Evolutionary conservation across 768 basidiomycete species (phyloP), one percentile per base, ranked within the genome.

Genomic region (Suillus discolor): DNA sequence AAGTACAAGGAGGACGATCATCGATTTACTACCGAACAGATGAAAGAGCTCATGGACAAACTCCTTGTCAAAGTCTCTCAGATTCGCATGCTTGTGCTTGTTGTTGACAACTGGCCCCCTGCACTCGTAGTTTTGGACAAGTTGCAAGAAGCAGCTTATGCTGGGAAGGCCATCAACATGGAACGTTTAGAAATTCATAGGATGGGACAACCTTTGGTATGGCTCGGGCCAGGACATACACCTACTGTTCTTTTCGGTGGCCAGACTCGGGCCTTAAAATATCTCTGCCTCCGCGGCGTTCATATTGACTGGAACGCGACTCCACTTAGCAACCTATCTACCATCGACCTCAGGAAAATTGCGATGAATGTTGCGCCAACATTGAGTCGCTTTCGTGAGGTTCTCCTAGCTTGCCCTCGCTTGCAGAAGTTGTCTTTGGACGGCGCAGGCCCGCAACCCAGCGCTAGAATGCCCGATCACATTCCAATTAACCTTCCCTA

Each of bases 151-250:
- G 77, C 79, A 3, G 80, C 79, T 9, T 69, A 68, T 36, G 65
- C 74, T 13, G 75, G 78, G 4, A 66, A 71, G 34, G 75, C 81
- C 20, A 79, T 84, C 66, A 78, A 75, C 47, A 72, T 93, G n/a
- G 82, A 88, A 67, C 85, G 85, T 36, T 77, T 92, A 68, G 90
- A 91, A 74, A 74, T 93, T 34, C 89, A 90, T 74, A 85, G 89
- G 39, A 77, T 79, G 16, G 86, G 85, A 6, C 65, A 74, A 36
- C 82, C 83, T 45, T 84, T 81, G 65, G 67, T 81, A 20, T 83
- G 83, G 77, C 69, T 80, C 28, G 85, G 84, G 12, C 74, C 75
- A 8, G 82, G 80, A 62, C 68, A 69, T 25, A 66, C 75, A 62
- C 73, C 75, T 67, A 57, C 82, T 2, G 76, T 88, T 38, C 84